Base-by-base conservation (phyloP, 1,284 basidiomycete species). In the Papiliotrema flavescens region DNA sequence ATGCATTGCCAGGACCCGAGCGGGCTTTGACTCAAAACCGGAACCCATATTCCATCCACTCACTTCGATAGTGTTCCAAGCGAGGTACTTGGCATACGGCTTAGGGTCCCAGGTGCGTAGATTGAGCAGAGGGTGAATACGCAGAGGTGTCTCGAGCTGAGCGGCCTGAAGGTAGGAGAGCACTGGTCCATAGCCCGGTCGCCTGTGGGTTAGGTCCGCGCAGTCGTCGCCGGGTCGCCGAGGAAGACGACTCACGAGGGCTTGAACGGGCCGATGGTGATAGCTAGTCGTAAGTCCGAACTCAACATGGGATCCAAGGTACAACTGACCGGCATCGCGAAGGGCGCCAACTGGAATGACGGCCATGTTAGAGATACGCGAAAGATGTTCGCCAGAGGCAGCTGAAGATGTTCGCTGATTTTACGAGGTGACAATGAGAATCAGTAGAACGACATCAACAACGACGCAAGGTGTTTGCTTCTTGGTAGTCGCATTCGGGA, bases 161-260 rank as follows among this genome's bases (percentile, higher is more conserved):
- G 71, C 66, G 2, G 73, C 73, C 62, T 75, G 70, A 4, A 73
- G 68, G 51, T 74, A 73, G 1, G 67, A 70, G 2, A 74, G 61
- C 3, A 71, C 69, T 37, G 72, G 70, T 28, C 72, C 72, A 52
- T 74, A 74, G 47, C 72, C 72, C 17, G 72, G 72, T 40, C 72
- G 69, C 36, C 71, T 73, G 55, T 11, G 28, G 9, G 46, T 48
- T 9, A 48, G 46, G 11, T 22, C 17, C 20, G 2, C n/a, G 3
- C n/a, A 22, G 32, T 36, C 32, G 3, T n/a, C 26, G 45, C 6
- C 6, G 28, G 28, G 28, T 32, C 11, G 28, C 28, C n/a, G n/a
- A n/a, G n/a, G n/a, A n/a, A n/a, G n/a, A 23, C 19, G 15, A 61
- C 66, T 42, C 52, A 69, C 68, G 72, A 71, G 11, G 72, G 69